Percentiles rank a stretch among this genome's conserved stretches.
These are phyloP conservation scores for Hypoxylon sp. DNA, from an alignment of 2,329 filamentous ascomycete genomes.

Conservation along the genomic window DNA sequence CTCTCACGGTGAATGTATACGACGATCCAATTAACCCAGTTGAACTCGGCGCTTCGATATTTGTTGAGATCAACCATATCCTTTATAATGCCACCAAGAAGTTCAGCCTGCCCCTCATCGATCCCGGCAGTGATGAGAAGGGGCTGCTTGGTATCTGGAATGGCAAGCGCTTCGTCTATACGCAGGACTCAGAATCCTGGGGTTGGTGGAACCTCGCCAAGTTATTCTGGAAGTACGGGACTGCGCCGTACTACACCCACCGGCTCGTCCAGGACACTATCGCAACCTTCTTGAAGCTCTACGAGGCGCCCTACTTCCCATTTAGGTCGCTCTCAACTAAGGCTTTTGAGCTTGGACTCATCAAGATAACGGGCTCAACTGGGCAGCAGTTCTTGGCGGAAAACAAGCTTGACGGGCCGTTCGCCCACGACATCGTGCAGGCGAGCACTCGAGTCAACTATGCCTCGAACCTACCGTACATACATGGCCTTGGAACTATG, in stretches of 20 bases:
- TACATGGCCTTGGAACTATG: constrained; percentile 92
- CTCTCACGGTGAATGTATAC: constrained; percentile 86
- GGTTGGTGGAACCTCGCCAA: constrained; percentile 87
- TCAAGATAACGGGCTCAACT: constrained; percentile 76
- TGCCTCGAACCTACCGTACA: constrained; percentile 86
- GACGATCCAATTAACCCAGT: constrained; percentile 76
- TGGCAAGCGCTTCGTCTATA: constrained; percentile 80
- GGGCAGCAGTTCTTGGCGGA: constrained; percentile 79
- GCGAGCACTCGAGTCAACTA: constrained; percentile 95
- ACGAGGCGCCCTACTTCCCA: constrained; percentile 86
- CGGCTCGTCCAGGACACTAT: constrained; percentile 80
- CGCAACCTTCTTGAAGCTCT: constrained; percentile 82
- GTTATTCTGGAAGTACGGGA: constrained; percentile 87
- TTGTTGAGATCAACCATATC: constrained; percentile 87
- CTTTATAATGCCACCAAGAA: constrained; percentile 79
- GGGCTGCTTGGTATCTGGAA: constrained; percentile 86
- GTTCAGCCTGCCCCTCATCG: constrained; percentile 77
- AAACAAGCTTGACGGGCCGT: constrained; percentile 77
- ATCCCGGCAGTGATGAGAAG: constrained; percentile 63
- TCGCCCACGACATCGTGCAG: constrained; percentile 87
- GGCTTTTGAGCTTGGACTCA: constrained; percentile 76
- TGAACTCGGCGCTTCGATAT: constrained; percentile 93
- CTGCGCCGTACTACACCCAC: constrained; percentile 81
- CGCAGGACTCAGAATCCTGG: constrained; percentile 70
- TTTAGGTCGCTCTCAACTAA: constrained; percentile 82